Conservation (phyloP, 352 stramenopile species). For the Phytophthora citricola region DNA sequence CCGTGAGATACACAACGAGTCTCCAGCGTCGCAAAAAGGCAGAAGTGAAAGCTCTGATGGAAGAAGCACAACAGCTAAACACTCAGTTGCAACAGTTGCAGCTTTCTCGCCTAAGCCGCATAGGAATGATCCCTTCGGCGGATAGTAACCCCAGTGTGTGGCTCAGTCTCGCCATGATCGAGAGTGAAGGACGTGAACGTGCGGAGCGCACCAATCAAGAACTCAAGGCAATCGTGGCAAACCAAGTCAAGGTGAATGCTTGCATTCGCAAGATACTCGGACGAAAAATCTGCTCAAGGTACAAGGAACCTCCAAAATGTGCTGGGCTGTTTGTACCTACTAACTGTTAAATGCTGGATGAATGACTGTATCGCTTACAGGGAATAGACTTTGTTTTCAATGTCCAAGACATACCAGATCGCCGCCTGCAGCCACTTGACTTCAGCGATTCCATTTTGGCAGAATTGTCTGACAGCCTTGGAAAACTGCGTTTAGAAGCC, state of each 20-base stretch:
- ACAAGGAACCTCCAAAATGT: background rate
- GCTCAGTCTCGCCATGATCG: conserved; percentile 21
- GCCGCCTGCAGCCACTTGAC: conserved; percentile 11
- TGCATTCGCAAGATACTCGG: conserved; percentile 21
- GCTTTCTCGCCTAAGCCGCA: conserved; percentile 10
- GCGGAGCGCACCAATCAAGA: conserved; percentile 29
- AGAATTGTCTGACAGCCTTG: conserved; percentile 15
- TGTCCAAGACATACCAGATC: conserved; percentile 7
- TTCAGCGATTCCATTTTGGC: conserved; percentile 33
- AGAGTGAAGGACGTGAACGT: conserved; percentile 29
- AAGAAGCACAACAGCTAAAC: conserved; percentile 19
- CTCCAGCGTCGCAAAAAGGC: conserved; percentile 35
- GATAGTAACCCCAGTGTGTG: conserved; percentile 1
- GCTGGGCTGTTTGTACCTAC: background rate
- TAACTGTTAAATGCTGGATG: background rate
- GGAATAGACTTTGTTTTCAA: conserved; percentile 28
- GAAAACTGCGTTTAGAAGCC: conserved; percentile 17
- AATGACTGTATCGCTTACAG: background rate
- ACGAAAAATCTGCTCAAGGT: conserved; percentile 21
- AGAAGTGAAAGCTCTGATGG: conserved; percentile 17
- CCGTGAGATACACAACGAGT: conserved; percentile 29
- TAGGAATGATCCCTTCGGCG: background rate
- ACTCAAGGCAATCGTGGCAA: conserved; percentile 32
- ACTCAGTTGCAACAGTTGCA: conserved; percentile 17
- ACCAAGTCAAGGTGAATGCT: conserved; percentile 23